Evolutionary conservation across 2,329 filamentous ascomycete species (phyloP).

Genomic region (Fusarium palustre): DNA sequence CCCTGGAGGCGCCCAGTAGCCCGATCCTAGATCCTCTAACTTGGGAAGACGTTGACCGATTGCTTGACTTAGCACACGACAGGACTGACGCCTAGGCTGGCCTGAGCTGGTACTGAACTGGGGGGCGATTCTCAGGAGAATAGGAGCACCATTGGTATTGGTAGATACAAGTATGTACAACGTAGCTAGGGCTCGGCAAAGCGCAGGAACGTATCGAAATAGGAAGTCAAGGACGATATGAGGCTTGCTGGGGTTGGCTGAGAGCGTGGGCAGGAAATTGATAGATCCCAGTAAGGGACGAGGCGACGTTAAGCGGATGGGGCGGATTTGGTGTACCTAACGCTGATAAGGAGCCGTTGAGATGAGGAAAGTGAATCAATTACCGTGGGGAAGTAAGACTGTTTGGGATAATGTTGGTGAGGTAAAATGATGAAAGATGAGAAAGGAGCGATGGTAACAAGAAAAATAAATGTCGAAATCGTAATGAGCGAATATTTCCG

Average conservation of each 20-base stretch:
- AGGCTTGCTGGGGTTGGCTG: slow-evolving; percentile 30
- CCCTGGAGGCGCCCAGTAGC: slow-evolving; percentile 40
- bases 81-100: slow-evolving; percentile 2
- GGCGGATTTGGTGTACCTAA: slow-evolving; percentile 12
- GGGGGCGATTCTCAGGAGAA: slow-evolving; percentile 34
- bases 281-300: slow-evolving; percentile 42
- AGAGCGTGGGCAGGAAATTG: slow-evolving; percentile 32
- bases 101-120: background rate
- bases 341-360: slow-evolving; percentile 40
- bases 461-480: slow-evolving; percentile 6
- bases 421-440: slow-evolving; percentile 10
- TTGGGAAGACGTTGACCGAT: slow-evolving; percentile 22
- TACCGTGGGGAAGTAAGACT: slow-evolving; percentile 21
- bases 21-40: slow-evolving; percentile 38
- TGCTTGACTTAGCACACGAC: slow-evolving; percentile 7
- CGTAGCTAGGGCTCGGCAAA: slow-evolving; percentile 8
- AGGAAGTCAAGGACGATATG: slow-evolving; percentile 31
- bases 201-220: slow-evolving; percentile 29
- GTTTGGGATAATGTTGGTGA: slow-evolving; percentile 4
- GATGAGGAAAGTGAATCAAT: slow-evolving; percentile 25
- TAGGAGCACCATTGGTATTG: slow-evolving; percentile 39
- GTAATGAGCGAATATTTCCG: slow-evolving; percentile 35
- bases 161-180: background rate
- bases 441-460: slow-evolving; percentile 6
- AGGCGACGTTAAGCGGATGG: slow-evolving; percentile 40